phyloP scores from a whole-genome alignment of 2,329 filamentous ascomycete genomes.

The Clarireedia hainanense region DNA sequence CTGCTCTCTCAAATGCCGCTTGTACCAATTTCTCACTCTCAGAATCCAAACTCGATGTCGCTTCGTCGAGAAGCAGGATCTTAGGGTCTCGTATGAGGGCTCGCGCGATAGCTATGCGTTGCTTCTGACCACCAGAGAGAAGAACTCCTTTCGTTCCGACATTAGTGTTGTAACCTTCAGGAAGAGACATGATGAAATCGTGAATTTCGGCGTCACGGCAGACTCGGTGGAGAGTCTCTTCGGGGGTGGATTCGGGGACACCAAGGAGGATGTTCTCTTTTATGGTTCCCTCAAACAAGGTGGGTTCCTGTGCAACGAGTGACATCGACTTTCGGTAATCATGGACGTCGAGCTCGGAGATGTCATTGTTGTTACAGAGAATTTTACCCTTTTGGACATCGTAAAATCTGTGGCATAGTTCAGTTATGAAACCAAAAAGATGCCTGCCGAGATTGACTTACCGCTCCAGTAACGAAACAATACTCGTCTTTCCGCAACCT shows the following conservation, averaged over 20 bases:
- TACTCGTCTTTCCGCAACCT: slow-evolving; percentile 42
- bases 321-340: slow-evolving; percentile 58
- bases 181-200: slow-evolving; percentile 22
- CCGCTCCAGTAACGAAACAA: slow-evolving; percentile 56
- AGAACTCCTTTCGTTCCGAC: neutral
- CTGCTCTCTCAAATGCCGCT: slow-evolving; percentile 57
- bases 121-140: slow-evolving; percentile 46
- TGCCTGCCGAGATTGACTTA: neutral
- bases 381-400: slow-evolving; percentile 57
- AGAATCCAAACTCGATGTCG: slow-evolving; percentile 48
- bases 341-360: slow-evolving; percentile 49
- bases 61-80: slow-evolving; percentile 51
- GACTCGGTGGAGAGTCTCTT: slow-evolving; percentile 37
- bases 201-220: slow-evolving; percentile 44
- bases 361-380: slow-evolving; percentile 53
- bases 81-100: slow-evolving; percentile 44
- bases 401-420: slow-evolving; percentile 49
- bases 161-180: slow-evolving; percentile 38
- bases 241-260: slow-evolving; percentile 35
- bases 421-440: neutral
- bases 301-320: slow-evolving; percentile 68
- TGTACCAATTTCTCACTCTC: slow-evolving; percentile 52
- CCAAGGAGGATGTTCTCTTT: slow-evolving; percentile 64
- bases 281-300: slow-evolving; percentile 54
- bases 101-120: slow-evolving; percentile 47